Evolutionary conservation across 1,284 basidiomycete species (phyloP), one percentile per base, ranked within the genome.

Genomic region (Mixia osmundae): DNA sequence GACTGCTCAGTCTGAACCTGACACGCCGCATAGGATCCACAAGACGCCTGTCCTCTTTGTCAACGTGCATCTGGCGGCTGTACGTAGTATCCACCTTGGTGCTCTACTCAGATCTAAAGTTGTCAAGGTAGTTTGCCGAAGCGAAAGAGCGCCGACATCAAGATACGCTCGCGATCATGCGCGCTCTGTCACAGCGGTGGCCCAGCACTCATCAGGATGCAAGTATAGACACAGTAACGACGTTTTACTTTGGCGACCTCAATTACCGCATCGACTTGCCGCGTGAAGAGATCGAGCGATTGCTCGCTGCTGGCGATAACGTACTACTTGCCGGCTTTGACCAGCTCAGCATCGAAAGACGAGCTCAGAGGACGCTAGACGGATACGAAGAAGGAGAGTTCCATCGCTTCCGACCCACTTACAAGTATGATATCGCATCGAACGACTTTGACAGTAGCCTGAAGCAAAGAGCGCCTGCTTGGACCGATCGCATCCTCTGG

Each of bases 31-130:
- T 42, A 69, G 82, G 7, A 62, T 95, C 26, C 79, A 85, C 45
- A 82, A 95, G 57, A 76, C 80, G 2, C 83, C 77, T 0, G 56
- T 95, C 16, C 91, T 82, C 51, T 78, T 94, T 50, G 71, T 94
- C 59, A 95, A 95, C 57, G 85, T 82, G 47, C 89, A 97, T 61
- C 65, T 97, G 35, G 89, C 87, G 7, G 89, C 91, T 2, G 89
- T 89, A 1, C 85, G 79, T 35, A 68, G 78, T 20, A 67, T 75
- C 6, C 66, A 76, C 43, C 65, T 91, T 4, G 94, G 91, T 50
- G 71, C 72, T 0, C 54, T 61, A 85, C 3, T 72, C 72, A 1
- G 75, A 72, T 1, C 76, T 89, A 39, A 80, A 87, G 46, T 72
- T 76, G 46, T 69, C 71, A 41, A 57, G 65, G 4, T 60, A 80